These are phyloP conservation scores for Styphnolobium japonicum DNA, from an alignment of 306 rosid genomes.

Conservation along the genomic window DNA sequence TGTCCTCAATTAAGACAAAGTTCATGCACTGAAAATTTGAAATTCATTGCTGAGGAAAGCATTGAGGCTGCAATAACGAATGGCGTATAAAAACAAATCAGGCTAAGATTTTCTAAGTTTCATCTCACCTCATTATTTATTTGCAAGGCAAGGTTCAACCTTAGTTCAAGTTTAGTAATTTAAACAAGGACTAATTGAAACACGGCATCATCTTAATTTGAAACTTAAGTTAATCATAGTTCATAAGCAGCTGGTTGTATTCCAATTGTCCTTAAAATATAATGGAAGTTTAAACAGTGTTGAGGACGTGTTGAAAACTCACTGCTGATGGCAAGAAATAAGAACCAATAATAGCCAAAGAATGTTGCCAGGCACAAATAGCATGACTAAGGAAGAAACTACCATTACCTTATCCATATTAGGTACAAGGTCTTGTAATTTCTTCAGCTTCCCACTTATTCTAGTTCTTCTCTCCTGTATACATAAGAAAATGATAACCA, in stretches of 20 bases:
- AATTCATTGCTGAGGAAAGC: not conserved
- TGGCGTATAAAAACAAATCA: not conserved
- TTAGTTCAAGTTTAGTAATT: not conserved
- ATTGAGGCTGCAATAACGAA: not conserved
- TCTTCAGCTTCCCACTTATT: conserved; percentile 86
- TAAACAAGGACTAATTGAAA: not conserved
- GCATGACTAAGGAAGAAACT: not conserved
- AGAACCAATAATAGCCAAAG: not conserved
- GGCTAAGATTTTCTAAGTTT: not conserved
- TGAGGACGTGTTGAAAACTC: not conserved
- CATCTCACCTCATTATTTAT: not conserved
- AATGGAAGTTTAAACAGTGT: not conserved
- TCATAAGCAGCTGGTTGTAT: not conserved
- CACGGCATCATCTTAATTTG: not conserved
- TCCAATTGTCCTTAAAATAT: not conserved
- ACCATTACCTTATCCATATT: conserved; percentile 86
- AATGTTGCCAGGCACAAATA: not conserved
- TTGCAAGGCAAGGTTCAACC: not conserved
- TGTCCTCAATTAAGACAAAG: not conserved
- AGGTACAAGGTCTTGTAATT: conserved; percentile 90
- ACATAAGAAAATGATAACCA: not conserved
- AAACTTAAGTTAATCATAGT: not conserved
- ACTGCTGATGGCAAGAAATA: not conserved
- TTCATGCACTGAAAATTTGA: not conserved
- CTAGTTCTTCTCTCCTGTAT: conserved; percentile 86